A percentile compares a stretch with the other conserved stretches of the same genome.
These are phyloP conservation scores for Tarenaya hassleriana DNA, from an alignment of 345 rosid genomes.

Conservation along the genomic window DNA sequence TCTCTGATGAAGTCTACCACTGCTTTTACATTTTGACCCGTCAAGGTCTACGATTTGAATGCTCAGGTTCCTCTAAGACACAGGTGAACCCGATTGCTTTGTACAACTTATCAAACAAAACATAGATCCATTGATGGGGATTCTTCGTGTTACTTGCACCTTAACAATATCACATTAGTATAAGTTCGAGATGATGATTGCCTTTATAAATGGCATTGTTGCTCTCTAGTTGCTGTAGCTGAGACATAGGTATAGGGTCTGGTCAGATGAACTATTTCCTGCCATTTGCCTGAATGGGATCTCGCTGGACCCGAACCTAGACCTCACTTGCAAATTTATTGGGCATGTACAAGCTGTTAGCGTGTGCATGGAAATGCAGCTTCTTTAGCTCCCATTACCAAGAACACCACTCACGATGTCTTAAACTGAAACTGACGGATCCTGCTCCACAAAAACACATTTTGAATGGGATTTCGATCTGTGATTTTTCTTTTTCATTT, in stretches of 20 bases:
- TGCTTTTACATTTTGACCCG: slow-evolving; percentile 62
- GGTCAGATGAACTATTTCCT: too few relatives aligned
- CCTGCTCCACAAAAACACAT: too few relatives aligned
- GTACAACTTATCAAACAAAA: not conserved
- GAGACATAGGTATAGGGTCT: too few relatives aligned
- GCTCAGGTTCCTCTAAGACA: slow-evolving; percentile 52
- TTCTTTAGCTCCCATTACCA: not conserved
- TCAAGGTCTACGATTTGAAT: slow-evolving; percentile 80
- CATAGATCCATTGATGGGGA: not conserved
- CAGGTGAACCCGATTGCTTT: too few relatives aligned
- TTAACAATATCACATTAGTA: too few relatives aligned
- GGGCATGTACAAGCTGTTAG: not conserved
- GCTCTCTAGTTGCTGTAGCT: too few relatives aligned
- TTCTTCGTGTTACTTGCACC: not conserved
- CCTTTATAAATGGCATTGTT: too few relatives aligned
- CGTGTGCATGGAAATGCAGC: not conserved
- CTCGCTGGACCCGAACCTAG: too few relatives aligned
- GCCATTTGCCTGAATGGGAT: too few relatives aligned
- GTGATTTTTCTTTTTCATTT: not conserved
- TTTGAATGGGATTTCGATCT: not conserved
- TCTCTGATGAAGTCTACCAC: slow-evolving; percentile 48
- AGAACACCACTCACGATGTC: not conserved
- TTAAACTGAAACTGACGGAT: too few relatives aligned
- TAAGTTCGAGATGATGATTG: too few relatives aligned
- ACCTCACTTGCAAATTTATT: too few relatives aligned